Base-by-base conservation (phyloP, 1,284 basidiomycete genomes). In the Somion occarium region DNA sequence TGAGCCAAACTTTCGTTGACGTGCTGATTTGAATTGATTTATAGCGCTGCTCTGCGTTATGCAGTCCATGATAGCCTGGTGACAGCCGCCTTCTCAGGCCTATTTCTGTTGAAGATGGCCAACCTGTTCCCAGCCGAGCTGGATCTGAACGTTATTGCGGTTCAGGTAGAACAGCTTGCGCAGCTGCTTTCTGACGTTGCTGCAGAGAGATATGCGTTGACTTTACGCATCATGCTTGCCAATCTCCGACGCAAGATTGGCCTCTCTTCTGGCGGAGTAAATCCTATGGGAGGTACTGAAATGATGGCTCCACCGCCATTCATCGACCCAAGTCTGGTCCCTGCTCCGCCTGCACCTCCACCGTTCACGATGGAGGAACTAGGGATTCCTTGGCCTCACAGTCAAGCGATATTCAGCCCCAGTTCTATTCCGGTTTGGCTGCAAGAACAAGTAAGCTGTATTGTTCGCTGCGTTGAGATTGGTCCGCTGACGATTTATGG, bases 31-130 rank as follows among this genome's bases (percentile, higher is more conserved):
- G n/a, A 9, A 11, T 9, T 37, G n/a, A 37, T n/a, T 18, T 41
- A n/a, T 61, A 83, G 88, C 47, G 86, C 88, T 56, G 88, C 89
- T 39, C 75, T 91, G 49, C 77, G 87, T 56, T 95, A 95, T 68
- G 92, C 93, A 1, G 92, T 94, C 18, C 94, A 96, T 64, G 94
- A 96, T 64, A 90, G 85, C 58, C 83, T 96, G 48, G 93, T 94
- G 51, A 93, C 90, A 0, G 88, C 91, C 18, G 89, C 92, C 1
- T 97, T 97, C 68, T 92, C 93, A 5, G 93, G 91, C 2, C 79
- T 96, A 12, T 96, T 95, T 73, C 72, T 97, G 25, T 79, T 97
- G 56, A 96, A 97, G 71, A 93, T 93, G 82, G 90, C 88, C 47
- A 88, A 84, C 59, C 75, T 93, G 19, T 93, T 93, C 73, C 89